Evolutionary conservation across 371 early-diverging fungal genomes (phyloP).

Genomic region (Mucor circinelloides): DNA sequence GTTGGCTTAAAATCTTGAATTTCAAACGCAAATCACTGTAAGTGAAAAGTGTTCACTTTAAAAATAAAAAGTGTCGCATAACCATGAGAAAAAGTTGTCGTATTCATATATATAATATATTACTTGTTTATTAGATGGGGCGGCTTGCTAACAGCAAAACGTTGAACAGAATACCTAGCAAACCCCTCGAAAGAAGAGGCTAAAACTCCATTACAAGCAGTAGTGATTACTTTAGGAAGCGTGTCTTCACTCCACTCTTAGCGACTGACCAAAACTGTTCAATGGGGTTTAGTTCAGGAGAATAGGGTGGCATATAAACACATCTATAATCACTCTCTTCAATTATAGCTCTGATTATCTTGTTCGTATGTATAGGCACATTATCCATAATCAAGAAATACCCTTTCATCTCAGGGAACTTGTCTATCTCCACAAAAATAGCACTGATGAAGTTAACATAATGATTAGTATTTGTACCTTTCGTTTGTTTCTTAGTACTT

Average conservation of each 20-base stretch:
- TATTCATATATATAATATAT: too few relatives aligned
- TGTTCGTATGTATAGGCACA: conserved; percentile 20
- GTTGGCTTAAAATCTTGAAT: too few relatives aligned
- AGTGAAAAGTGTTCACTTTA: too few relatives aligned
- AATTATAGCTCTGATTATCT: conserved; percentile 12
- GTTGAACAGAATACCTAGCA: conserved; percentile 1
- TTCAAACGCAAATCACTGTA: too few relatives aligned
- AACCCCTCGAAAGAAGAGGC: conserved; percentile 10
- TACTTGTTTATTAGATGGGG: background rate
- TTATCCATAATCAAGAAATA: conserved; percentile 27
- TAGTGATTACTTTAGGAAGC: conserved; percentile 3
- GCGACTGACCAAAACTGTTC: conserved; percentile 22
- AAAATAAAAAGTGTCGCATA: background rate
- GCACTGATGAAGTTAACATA: conserved; percentile 20
- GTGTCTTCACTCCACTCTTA: conserved; percentile 8
- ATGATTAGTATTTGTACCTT: conserved; percentile 11
- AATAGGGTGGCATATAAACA: conserved; percentile 25
- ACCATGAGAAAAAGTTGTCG: too few relatives aligned
- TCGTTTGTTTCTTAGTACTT: conserved; percentile 18
- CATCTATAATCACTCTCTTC: conserved; percentile 16
- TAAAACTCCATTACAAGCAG: background rate
- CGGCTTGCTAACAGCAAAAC: background rate
- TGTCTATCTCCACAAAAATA: conserved; percentile 21
- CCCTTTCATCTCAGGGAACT: conserved; percentile 23
- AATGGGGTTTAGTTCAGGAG: conserved; percentile 12